Evolutionary conservation across 495 filamentous ascomycete genomes (phyloP), one percentile per base, ranked within the genome.

Genomic region (Penicillium steckii): DNA sequence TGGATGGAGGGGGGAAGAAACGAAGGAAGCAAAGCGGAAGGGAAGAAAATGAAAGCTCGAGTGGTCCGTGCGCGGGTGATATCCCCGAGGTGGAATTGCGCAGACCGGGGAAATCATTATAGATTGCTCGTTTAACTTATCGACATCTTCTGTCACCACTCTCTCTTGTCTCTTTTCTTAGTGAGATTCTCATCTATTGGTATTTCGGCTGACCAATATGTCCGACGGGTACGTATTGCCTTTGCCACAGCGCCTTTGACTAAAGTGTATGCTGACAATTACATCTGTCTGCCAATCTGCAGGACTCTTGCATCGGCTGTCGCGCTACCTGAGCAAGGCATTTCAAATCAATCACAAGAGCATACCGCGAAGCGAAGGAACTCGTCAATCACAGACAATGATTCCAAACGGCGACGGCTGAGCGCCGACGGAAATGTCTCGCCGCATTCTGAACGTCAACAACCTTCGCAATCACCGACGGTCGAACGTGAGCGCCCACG

Each of bases 221-320:
- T 19, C 33, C 15, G 33, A 37, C 13, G 33, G 33, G 33, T 37
- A 37, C 13, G 33, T 15, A 17, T 37, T 15, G 33, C 33, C 15
- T 7, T 15, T 37, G n/a, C 18, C 38, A 23, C 38, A 9, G 17
- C 38, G 21, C 9, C 19, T 23, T 9, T 41, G 17, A 41, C 38
- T 41, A 21, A 41, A 22, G n/a, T 22, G 21, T 46, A 15, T n/a
- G 40, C 52, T 60, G 40, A 59, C 44, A 50, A 37, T 37, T 37
- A 17, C 33, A 15, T 37, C 15, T 23, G 8, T n/a, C n/a, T 24
- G 8, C 3, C 2, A 22, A 46, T 33, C 13, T 24, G 17, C n/a
- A 71, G 67, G 42, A 60, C 79, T 25, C 78, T 88, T 50, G 83
- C 85, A 17, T 89, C 86, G 9, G 85, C 84, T 44, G 85, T 88